These are phyloP conservation scores for Hemisphaericaspora subhashii DNA, from an alignment of 1,139 yeast species.

Conservation along the genomic window DNA sequence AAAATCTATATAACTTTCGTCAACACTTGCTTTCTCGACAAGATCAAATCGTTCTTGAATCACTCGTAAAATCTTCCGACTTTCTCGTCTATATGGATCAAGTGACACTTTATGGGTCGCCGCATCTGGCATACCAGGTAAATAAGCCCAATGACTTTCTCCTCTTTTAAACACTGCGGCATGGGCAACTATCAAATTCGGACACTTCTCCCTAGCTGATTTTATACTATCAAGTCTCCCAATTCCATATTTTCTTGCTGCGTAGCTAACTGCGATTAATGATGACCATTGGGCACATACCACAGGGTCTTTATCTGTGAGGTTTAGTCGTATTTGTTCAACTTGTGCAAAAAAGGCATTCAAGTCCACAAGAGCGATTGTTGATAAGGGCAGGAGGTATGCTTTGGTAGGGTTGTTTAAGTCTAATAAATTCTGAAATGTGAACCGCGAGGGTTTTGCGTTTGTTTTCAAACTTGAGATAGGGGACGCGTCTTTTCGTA, in stretches of 20 bases:
- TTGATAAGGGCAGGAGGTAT: constrained; percentile 69
- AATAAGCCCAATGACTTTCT: constrained; percentile 76
- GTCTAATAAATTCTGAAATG: constrained; percentile 46
- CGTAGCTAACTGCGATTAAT: constrained; percentile 84
- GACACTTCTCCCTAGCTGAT: constrained; percentile 73
- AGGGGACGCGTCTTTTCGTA: neutral
- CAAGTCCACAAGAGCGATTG: constrained; percentile 81
- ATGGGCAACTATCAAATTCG: constrained; percentile 73
- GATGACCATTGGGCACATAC: constrained; percentile 95
- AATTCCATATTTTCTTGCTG: constrained; percentile 84
- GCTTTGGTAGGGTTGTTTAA: constrained; percentile 48
- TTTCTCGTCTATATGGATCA: constrained; percentile 88
- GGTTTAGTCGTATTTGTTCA: constrained; percentile 73
- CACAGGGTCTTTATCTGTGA: constrained; percentile 71
- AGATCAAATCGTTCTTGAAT: constrained; percentile 56
- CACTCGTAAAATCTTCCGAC: constrained; percentile 71
- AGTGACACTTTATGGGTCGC: constrained; percentile 75
- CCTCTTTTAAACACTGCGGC: constrained; percentile 94
- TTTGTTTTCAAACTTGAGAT: constrained; percentile 4
- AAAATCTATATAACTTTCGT: constrained; percentile 85
- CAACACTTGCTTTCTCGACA: constrained; percentile 94
- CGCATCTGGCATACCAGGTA: constrained; percentile 41
- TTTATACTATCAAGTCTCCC: constrained; percentile 71
- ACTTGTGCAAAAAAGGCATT: constrained; percentile 97
- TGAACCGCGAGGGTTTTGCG: constrained; percentile 28